Percentiles rank a stretch among this genome's conserved stretches.
These are phyloP conservation scores for Zelonia costaricensis DNA, from an alignment of 208 protist species.

Conservation along the genomic window DNA sequence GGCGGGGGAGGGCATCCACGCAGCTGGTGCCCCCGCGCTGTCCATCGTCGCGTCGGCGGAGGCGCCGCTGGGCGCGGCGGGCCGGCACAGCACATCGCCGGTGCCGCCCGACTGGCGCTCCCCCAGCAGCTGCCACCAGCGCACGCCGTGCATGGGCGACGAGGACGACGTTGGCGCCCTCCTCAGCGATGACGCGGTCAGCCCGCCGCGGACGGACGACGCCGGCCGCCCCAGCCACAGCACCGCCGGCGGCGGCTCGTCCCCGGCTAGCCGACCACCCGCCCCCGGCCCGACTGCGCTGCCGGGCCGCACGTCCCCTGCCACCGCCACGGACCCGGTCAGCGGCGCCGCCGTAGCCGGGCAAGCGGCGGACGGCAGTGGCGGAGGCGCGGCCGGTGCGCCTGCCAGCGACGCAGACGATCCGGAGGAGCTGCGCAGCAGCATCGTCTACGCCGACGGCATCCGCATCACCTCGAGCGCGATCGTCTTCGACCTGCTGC, in stretches of 20 bases:
- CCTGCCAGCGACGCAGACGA: not conserved
- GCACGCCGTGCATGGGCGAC: constrained; percentile 76
- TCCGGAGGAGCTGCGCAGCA: not conserved
- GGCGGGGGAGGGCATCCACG: not conserved
- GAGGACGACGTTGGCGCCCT: constrained; percentile 53
- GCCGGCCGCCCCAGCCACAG: too few relatives aligned
- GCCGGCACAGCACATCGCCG: not conserved
- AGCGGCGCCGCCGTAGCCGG: too few relatives aligned
- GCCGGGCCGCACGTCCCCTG: too few relatives aligned
- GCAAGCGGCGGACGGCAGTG: not conserved
- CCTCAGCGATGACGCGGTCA: constrained; percentile 16
- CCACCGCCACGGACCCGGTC: too few relatives aligned
- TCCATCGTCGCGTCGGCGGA: too few relatives aligned
- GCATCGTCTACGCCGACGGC: constrained; percentile 17
- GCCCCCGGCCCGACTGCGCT: too few relatives aligned
- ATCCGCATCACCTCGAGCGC: constrained; percentile 25
- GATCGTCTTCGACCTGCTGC: constrained; percentile 24
- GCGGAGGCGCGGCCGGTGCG: not conserved
- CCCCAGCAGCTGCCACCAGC: constrained; percentile 68
- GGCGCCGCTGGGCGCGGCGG: too few relatives aligned
- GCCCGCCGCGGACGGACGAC: not conserved
- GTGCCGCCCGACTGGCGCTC: constrained; percentile 38
- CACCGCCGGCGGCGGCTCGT: too few relatives aligned
- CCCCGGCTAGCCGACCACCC: too few relatives aligned
- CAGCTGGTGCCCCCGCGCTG: too few relatives aligned